Evolutionary conservation across 768 basidiomycete genomes (phyloP).

Genomic region (Suillus spraguei): DNA sequence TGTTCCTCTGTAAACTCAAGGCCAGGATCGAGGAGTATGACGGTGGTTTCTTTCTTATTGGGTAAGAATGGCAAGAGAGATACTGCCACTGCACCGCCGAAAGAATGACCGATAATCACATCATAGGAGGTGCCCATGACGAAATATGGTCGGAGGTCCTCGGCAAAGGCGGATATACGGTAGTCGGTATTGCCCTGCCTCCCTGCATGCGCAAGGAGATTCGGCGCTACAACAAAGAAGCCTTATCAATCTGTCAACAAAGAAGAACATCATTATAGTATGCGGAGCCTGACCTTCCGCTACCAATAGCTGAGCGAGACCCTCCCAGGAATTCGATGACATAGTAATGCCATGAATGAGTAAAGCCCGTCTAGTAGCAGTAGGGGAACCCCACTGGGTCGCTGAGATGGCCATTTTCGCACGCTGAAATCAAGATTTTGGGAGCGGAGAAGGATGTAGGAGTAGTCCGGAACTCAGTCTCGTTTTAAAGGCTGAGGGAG

Average conservation of each 20-base stretch:
- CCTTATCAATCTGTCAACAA: slow-evolving; percentile 2
- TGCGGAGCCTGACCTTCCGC: slow-evolving; percentile 8
- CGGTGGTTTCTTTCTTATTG: not conserved
- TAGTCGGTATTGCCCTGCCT: slow-evolving; percentile 1
- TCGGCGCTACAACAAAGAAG: slow-evolving; percentile 13
- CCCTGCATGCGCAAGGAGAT: slow-evolving; percentile 12
- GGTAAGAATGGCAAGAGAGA: not conserved
- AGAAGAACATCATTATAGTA: not conserved
- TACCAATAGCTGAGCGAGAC: slow-evolving; percentile 11
- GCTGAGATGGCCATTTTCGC: slow-evolving; percentile 6
- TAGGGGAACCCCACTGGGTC: slow-evolving; percentile 12
- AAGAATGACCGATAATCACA: not conserved
- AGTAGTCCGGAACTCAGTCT: not conserved
- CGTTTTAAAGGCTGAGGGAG: not conserved
- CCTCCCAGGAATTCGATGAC: slow-evolving; percentile 12
- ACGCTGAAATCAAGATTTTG: not conserved
- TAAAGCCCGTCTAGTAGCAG: slow-evolving; percentile 11
- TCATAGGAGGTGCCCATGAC: not conserved
- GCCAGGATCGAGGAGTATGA: slow-evolving; percentile 6
- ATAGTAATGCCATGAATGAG: slow-evolving; percentile 15
- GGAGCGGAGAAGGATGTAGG: not conserved
- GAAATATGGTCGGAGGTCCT: slow-evolving; percentile 9
- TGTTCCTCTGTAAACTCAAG: slow-evolving; percentile 4
- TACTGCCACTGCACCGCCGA: not conserved
- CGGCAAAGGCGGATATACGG: slow-evolving; percentile 6